A percentile compares a stretch with the other conserved stretches of the same genome.
phyloP scores from a whole-genome alignment of 345 rosid species.

The Rhizophora mangle region DNA sequence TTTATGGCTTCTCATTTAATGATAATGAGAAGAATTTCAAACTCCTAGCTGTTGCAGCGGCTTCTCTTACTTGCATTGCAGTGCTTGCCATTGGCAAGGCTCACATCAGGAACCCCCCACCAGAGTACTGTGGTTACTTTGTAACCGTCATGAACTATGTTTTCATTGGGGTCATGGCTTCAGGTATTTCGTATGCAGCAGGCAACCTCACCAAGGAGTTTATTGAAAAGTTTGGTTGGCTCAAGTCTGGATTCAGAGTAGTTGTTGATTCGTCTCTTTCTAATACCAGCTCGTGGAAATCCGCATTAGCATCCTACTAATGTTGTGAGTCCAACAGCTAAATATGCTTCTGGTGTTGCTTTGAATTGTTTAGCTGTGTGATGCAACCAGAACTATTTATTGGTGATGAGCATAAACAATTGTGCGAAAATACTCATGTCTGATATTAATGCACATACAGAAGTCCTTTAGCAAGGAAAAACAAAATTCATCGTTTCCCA shows the following conservation, averaged over 20 bases:
- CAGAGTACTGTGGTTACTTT: neutral
- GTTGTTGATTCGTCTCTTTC: neutral
- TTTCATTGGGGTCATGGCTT: neutral
- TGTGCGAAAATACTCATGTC: too few species aligned
- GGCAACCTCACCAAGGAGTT: slow-evolving; percentile 7
- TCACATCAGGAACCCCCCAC: slow-evolving; percentile 7
- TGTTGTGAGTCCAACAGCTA: too few species aligned
- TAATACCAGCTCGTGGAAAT: too few species aligned
- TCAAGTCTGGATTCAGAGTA: slow-evolving; percentile 7
- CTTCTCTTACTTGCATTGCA: slow-evolving; percentile 18
- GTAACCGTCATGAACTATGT: neutral
- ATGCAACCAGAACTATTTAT: too few species aligned
- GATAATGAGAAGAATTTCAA: slow-evolving; percentile 15
- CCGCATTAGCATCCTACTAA: too few species aligned
- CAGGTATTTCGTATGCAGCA: slow-evolving; percentile 10
- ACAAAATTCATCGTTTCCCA: too few species aligned
- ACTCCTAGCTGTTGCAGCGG: slow-evolving; percentile 12
- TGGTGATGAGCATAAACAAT: too few species aligned
- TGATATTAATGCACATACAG: too few species aligned
- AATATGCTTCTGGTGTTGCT: too few species aligned
- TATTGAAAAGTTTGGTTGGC: slow-evolving; percentile 10
- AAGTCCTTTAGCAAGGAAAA: too few species aligned
- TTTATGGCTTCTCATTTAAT: slow-evolving; percentile 19
- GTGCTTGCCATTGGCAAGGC: slow-evolving; percentile 23
- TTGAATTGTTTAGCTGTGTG: too few species aligned